Conservation (phyloP, 768 basidiomycete genomes). For the Russula dissimulans region DNA sequence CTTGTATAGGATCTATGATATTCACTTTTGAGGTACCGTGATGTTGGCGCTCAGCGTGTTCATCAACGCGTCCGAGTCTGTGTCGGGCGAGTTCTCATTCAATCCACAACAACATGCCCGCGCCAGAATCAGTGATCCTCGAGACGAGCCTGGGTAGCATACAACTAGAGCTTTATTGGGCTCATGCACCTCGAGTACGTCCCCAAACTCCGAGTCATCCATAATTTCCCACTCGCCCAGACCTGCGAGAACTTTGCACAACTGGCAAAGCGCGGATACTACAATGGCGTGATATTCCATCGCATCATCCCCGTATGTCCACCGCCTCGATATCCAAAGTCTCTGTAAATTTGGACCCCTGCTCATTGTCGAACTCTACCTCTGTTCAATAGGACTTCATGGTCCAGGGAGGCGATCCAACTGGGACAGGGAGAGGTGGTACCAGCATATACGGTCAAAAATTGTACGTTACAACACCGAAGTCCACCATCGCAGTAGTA, state of each 20-base stretch:
- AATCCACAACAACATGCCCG: background rate
- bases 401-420: constrained; percentile 94
- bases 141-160: constrained; percentile 84
- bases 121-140: constrained; percentile 52
- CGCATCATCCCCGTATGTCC: constrained; percentile 72
- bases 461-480: constrained; percentile 45
- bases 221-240: constrained; percentile 30
- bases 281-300: constrained; percentile 85
- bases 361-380: background rate
- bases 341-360: too few species aligned
- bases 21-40: too few species aligned
- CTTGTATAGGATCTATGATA: too few species aligned
- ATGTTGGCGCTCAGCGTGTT: too few species aligned
- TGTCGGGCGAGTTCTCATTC: too few species aligned
- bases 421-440: constrained; percentile 89
- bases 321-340: background rate
- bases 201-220: background rate
- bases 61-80: too few species aligned
- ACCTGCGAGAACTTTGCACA: constrained; percentile 95
- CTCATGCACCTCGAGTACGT: constrained; percentile 69
- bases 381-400: constrained; percentile 69
- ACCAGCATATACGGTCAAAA: constrained; percentile 84
- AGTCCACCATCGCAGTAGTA: too few species aligned
- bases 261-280: constrained; percentile 85
- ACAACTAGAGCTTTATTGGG: constrained; percentile 85